These are phyloP conservation scores for Phytophthora hibernalis DNA, from an alignment of 352 stramenopile species.

Conservation along the genomic window DNA sequence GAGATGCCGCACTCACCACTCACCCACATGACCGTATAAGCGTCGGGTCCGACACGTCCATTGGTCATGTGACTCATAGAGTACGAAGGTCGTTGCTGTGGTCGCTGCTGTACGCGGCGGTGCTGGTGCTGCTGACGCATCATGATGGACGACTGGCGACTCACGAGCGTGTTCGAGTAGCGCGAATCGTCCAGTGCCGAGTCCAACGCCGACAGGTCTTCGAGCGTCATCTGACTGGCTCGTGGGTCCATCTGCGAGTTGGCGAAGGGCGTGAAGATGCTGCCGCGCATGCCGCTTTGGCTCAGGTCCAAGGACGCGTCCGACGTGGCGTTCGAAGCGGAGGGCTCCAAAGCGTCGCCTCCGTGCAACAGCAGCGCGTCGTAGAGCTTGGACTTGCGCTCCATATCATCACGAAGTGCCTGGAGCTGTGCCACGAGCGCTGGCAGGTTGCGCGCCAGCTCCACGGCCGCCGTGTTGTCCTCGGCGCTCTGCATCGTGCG, in stretches of 20 bases:
- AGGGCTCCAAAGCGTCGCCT: background rate
- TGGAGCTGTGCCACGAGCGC: conserved; percentile 70
- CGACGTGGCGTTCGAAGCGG: background rate
- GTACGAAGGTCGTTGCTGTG: conserved; percentile 18
- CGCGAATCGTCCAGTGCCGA: conserved; percentile 21
- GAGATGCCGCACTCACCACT: conserved; percentile 87
- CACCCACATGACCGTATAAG: conserved; percentile 85
- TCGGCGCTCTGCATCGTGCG: conserved; percentile 28
- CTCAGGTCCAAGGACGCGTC: conserved; percentile 17
- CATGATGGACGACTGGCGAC: conserved; percentile 42
- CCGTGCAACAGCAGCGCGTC: conserved; percentile 52
- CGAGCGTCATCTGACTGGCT: conserved; percentile 36
- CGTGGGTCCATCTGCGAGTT: conserved; percentile 39
- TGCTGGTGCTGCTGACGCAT: conserved; percentile 36
- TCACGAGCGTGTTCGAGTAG: conserved; percentile 40
- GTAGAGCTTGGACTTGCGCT: conserved; percentile 78
- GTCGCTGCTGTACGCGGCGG: conserved; percentile 2
- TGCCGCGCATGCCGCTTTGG: conserved; percentile 39
- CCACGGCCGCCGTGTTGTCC: conserved; percentile 21
- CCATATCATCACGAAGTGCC: conserved; percentile 69
- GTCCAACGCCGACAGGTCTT: conserved; percentile 35
- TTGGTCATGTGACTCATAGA: conserved; percentile 13
- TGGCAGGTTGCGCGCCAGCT: conserved; percentile 70
- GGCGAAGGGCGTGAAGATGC: conserved; percentile 53
- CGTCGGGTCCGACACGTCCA: conserved; percentile 11